Percentiles rank a stretch among this genome's conserved stretches.
phyloP scores from a whole-genome alignment of 1,139 yeast species.

The Sugiyamaella xylanicola region DNA sequence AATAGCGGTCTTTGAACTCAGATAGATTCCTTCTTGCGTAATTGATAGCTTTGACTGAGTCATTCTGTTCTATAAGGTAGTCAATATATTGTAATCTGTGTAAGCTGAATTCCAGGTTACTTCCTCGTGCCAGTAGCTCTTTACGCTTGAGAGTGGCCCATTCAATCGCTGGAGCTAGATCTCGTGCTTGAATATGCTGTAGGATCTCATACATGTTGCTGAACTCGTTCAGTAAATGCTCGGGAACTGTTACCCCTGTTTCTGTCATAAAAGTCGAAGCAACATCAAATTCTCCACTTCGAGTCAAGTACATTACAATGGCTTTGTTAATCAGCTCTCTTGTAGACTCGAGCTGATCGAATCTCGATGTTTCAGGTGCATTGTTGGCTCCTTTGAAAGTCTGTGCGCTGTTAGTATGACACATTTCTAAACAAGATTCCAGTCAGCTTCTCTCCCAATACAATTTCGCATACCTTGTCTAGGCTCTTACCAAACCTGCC shows the following conservation, averaged over 20 bases:
- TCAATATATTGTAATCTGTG: constrained; percentile 59
- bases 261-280: constrained; percentile 42
- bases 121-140: constrained; percentile 38
- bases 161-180: constrained; percentile 46
- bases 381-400: constrained; percentile 34
- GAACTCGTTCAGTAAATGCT: constrained; percentile 42
- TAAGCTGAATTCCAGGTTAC: constrained; percentile 60
- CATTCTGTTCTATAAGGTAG: constrained; percentile 37
- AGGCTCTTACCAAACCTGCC: constrained; percentile 42
- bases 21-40: constrained; percentile 61
- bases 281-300: constrained; percentile 49
- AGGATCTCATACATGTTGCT: constrained; percentile 43
- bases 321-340: constrained; percentile 40
- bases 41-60: constrained; percentile 47
- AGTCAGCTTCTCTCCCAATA: background rate
- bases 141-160: constrained; percentile 46
- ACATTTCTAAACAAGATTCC: too few relatives aligned
- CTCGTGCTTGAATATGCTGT: constrained; percentile 35
- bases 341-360: constrained; percentile 11
- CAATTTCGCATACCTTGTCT: constrained; percentile 40
- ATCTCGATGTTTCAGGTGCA: constrained; percentile 26
- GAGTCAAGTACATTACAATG: constrained; percentile 48
- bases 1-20: constrained; percentile 46
- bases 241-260: constrained; percentile 39
- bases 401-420: too few relatives aligned